A percentile compares a stretch with the other conserved stretches of the same genome.
Conservation (phyloP, 2,329 filamentous ascomycete genomes). For the Aureobasidium zeae region DNA sequence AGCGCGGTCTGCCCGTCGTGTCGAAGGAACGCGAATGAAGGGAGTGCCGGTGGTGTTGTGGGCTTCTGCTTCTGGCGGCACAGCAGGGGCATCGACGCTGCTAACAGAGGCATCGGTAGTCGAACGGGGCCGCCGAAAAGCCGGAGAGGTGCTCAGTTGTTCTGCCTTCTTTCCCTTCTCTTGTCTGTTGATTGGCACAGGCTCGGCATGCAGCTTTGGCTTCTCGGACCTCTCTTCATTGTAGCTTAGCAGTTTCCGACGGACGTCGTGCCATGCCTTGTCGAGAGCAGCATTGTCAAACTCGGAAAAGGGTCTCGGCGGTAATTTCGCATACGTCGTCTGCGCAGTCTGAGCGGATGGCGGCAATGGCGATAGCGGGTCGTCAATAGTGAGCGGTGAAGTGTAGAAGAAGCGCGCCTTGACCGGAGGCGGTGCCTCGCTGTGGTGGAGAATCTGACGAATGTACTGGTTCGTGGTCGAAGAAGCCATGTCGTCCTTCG, state of each 20-base stretch:
- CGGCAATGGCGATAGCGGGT: conserved; percentile 32
- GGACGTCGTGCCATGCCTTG: conserved; percentile 29
- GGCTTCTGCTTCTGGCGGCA: conserved; percentile 15
- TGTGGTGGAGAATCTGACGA: conserved; percentile 35
- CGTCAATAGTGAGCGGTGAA: conserved; percentile 30
- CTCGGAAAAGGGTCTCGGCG: conserved; percentile 31
- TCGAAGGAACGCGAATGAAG: conserved; percentile 42
- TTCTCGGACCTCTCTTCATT: conserved; percentile 30
- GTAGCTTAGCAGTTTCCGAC: conserved; percentile 27
- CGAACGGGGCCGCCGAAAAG: not conserved
- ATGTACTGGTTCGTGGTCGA: conserved; percentile 35
- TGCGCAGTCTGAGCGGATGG: conserved; percentile 23
- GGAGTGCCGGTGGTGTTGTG: conserved; percentile 39
- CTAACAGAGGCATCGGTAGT: conserved; percentile 6
- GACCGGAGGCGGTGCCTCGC: conserved; percentile 28
- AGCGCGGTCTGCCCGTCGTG: conserved; percentile 19
- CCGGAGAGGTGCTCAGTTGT: not conserved
- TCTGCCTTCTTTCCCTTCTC: conserved; percentile 12
- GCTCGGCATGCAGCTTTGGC: conserved; percentile 9
- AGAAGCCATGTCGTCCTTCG: conserved; percentile 3
- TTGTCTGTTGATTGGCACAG: not conserved
- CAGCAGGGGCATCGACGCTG: conserved; percentile 13
- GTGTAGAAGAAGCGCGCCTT: conserved; percentile 32
- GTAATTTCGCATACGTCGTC: conserved; percentile 21
- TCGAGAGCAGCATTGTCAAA: conserved; percentile 31